phyloP scores from a whole-genome alignment of 495 filamentous ascomycete genomes.

The Tuber magnatum region DNA sequence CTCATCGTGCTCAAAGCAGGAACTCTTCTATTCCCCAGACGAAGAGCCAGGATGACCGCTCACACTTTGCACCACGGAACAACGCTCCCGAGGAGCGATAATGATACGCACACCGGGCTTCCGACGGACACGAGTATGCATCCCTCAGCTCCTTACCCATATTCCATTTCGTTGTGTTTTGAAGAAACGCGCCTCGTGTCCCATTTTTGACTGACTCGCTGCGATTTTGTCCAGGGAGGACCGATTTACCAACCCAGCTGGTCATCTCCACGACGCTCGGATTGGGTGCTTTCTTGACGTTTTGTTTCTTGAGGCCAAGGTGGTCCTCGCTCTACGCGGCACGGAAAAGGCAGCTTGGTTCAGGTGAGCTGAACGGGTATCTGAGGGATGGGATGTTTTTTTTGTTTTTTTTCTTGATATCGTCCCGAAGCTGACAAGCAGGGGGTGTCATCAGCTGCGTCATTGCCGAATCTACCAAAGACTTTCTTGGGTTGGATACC shows the following conservation, averaged over 20 bases:
- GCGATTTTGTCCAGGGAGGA: not conserved
- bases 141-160: not conserved
- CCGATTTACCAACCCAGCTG: constrained; percentile 30
- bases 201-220: not conserved
- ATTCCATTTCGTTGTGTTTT: not conserved
- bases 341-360: constrained; percentile 45
- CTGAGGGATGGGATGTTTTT: not conserved
- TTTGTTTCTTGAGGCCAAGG: constrained; percentile 68
- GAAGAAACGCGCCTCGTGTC: not conserved
- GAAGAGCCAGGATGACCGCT: not conserved
- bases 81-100: not conserved
- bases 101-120: not conserved
- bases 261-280: constrained; percentile 35
- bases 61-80: not conserved
- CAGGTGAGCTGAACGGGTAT: constrained; percentile 22
- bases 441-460: constrained; percentile 59
- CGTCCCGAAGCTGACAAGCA: constrained; percentile 47
- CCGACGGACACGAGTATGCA: not conserved
- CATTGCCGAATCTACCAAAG: constrained; percentile 74
- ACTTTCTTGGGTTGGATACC: constrained; percentile 92
- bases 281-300: constrained; percentile 34
- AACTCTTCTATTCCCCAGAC: not conserved
- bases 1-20: not conserved
- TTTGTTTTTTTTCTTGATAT: not conserved
- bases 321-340: constrained; percentile 92